Conservation (phyloP, 192 early-diverging fungal species). For the Neocallimastix lanati region DNA sequence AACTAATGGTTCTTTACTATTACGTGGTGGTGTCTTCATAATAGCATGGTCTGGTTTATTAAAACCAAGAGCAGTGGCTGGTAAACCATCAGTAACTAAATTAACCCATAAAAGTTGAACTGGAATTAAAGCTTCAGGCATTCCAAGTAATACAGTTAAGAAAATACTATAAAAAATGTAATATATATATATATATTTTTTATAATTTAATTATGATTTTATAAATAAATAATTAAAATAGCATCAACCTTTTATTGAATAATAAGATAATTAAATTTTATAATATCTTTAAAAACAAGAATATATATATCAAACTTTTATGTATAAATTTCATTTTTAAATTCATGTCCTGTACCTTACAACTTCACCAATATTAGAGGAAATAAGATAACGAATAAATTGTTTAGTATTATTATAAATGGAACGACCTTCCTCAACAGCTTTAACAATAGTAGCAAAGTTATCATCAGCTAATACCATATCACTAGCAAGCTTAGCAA, state of each 20-base stretch:
- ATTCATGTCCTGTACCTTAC: constrained; percentile 39
- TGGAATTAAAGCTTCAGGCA: constrained; percentile 94
- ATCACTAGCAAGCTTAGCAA: constrained; percentile 92
- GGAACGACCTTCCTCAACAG: constrained; percentile 89
- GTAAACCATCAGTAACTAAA: constrained; percentile 90
- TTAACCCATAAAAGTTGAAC: constrained; percentile 99
- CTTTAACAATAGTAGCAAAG: constrained; percentile 94
- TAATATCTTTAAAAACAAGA: too few relatives aligned
- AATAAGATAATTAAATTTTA: too few relatives aligned
- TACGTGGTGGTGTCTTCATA: constrained; percentile 79
- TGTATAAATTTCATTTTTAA: too few relatives aligned
- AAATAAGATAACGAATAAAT: constrained; percentile 96
- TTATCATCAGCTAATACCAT: constrained; percentile 98
- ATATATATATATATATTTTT: too few relatives aligned
- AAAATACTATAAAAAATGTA: constrained; percentile 51
- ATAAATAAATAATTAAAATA: too few relatives aligned
- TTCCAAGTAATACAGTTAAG: constrained; percentile 83
- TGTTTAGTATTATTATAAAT: constrained; percentile 99
- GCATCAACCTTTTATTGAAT: too few relatives aligned
- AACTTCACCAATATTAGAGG: constrained; percentile 96
- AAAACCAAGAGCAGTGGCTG: constrained; percentile 94
- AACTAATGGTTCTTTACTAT: constrained; percentile 70
- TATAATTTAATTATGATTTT: too few relatives aligned
- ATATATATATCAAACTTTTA: too few relatives aligned
- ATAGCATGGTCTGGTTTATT: constrained; percentile 94